Evolutionary conservation across 73 alveolate genomes (phyloP).

Genomic region (Paramecium biaurelia): DNA sequence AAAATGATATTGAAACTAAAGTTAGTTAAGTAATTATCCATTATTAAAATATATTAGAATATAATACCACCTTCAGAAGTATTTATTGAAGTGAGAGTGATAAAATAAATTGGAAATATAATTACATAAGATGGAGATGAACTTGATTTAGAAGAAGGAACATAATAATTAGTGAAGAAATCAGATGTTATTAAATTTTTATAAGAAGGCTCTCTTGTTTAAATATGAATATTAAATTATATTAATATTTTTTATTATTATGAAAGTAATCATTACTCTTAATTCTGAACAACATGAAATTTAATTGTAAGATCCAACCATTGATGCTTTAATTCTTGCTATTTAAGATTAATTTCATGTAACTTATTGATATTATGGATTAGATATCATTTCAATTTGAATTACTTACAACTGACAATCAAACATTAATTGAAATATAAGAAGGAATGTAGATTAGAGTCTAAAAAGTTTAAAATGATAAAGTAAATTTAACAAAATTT

Average conservation of each 20-base stretch:
- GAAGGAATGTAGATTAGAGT: background rate
- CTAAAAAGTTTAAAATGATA: background rate
- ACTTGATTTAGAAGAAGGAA: background rate
- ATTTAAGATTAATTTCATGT: background rate
- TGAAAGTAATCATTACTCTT: background rate
- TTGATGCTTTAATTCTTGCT: background rate
- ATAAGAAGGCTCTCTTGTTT: background rate
- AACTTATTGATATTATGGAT: background rate
- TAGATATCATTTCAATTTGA: background rate
- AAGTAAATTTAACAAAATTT: background rate
- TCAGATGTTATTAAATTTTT: background rate
- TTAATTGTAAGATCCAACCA: background rate
- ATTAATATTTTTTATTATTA: background rate
- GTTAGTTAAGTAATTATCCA: background rate
- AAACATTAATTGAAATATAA: background rate
- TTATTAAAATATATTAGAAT: background rate
- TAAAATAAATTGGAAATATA: background rate
- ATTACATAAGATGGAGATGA: background rate
- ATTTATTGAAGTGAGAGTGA: slow-evolving; percentile 17
- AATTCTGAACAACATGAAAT: background rate
- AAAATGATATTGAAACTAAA: background rate
- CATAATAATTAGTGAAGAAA: background rate
- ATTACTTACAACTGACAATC: slow-evolving; percentile 26
- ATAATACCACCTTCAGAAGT: slow-evolving; percentile 40
- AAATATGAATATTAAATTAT: background rate